phyloP scores from a whole-genome alignment of 2,329 filamentous ascomycete genomes.

The Neofusicoccum umdonicola region DNA sequence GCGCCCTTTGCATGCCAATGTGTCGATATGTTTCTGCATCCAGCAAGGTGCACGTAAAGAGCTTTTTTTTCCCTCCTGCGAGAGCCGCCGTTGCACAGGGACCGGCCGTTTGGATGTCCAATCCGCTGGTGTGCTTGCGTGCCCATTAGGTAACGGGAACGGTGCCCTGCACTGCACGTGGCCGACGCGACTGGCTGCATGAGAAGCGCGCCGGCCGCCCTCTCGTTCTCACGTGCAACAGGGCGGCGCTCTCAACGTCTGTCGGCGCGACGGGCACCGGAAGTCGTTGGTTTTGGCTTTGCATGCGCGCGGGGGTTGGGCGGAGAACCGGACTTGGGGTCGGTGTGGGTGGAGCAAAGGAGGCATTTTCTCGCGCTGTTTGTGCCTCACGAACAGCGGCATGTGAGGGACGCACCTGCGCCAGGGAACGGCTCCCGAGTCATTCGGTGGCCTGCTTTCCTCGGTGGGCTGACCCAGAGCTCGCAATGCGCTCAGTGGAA shows the following conservation, averaged over 20 bases:
- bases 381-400: background rate
- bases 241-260: background rate
- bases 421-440: background rate
- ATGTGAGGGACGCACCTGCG: background rate
- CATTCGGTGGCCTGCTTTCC: background rate
- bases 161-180: slow-evolving; percentile 4
- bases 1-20: slow-evolving; percentile 1
- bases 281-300: slow-evolving; percentile 6
- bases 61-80: background rate
- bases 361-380: background rate
- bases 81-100: background rate
- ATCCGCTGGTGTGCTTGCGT: slow-evolving; percentile 12
- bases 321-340: background rate
- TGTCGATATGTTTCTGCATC: background rate
- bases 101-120: background rate
- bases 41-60: slow-evolving; percentile 5
- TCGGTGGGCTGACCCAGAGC: slow-evolving; percentile 1
- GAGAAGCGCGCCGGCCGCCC: background rate
- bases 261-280: background rate
- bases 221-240: slow-evolving; percentile 6
- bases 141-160: slow-evolving; percentile 15
- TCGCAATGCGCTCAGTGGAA: background rate
- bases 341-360: background rate
- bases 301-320: background rate
- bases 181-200: slow-evolving; percentile 14